These are phyloP conservation scores for Gilbertella persicaria DNA, from an alignment of 371 early-diverging fungal species.

Conservation along the genomic window DNA sequence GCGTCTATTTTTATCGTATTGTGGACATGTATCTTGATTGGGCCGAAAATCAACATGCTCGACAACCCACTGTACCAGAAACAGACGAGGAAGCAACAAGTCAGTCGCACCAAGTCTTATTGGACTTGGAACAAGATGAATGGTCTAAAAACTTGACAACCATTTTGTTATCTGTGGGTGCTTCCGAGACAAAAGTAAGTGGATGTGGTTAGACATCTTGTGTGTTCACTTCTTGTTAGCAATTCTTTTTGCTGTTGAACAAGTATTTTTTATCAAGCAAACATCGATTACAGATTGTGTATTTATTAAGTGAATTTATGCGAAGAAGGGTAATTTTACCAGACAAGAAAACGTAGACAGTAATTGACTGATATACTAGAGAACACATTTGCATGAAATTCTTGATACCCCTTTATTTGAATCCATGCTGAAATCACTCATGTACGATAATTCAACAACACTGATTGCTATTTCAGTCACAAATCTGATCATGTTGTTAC, in stretches of 20 bases:
- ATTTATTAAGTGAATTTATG: constrained; percentile 59
- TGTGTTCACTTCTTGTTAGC: constrained; percentile 14
- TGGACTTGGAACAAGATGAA: constrained; percentile 47
- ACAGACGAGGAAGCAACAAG: constrained; percentile 19
- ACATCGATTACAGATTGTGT: constrained; percentile 57
- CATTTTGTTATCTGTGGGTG: constrained; percentile 38
- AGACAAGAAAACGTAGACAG: neutral
- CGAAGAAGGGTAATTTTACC: constrained; percentile 47
- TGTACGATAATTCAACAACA: constrained; percentile 67
- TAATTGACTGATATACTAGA: constrained; percentile 20
- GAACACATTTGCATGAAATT: constrained; percentile 64
- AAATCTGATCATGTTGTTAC: constrained; percentile 66
- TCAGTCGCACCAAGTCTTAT: constrained; percentile 28
- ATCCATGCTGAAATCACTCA: constrained; percentile 59
- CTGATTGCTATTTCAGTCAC: constrained; percentile 64
- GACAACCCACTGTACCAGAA: constrained; percentile 21
- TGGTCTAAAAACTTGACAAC: constrained; percentile 45
- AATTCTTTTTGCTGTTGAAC: constrained; percentile 56
- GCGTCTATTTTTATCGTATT: constrained; percentile 27
- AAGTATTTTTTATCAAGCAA: constrained; percentile 56
- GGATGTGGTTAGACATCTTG: neutral
- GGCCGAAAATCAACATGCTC: constrained; percentile 30
- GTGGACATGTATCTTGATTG: constrained; percentile 39
- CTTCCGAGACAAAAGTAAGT: constrained; percentile 49
- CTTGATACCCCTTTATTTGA: constrained; percentile 59